Evolutionary conservation across 2,329 filamentous ascomycete species (phyloP).

Genomic region (Trichoderma hamatum): DNA sequence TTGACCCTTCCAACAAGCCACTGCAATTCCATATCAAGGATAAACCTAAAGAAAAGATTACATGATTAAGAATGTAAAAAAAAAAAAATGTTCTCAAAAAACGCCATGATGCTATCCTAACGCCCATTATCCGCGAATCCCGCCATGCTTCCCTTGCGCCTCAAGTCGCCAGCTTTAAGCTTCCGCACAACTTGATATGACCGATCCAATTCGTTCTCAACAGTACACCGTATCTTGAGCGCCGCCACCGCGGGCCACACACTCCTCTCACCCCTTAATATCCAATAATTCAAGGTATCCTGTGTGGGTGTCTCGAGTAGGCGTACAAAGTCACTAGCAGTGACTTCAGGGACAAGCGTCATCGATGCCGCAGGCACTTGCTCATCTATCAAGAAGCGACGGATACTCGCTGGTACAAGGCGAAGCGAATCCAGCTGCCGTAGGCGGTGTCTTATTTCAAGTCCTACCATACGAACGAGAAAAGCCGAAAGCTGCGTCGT

Average conservation of each 20-base stretch:
- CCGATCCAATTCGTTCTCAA: constrained; percentile 85
- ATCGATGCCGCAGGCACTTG: constrained; percentile 76
- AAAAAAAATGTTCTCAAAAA: neutral
- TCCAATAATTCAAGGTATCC: constrained; percentile 81
- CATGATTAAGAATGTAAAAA: neutral
- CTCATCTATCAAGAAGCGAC: constrained; percentile 81
- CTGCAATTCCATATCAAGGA: neutral
- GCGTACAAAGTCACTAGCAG: constrained; percentile 70
- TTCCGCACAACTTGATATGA: constrained; percentile 80
- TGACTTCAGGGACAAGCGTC: constrained; percentile 80
- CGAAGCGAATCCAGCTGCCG: constrained; percentile 79
- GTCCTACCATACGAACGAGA: constrained; percentile 67
- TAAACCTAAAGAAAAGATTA: neutral
- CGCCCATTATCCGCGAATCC: constrained; percentile 33
- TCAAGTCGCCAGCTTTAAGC: constrained; percentile 55
- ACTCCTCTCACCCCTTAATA: constrained; percentile 77
- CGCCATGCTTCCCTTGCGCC: constrained; percentile 50
- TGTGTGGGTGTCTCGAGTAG: constrained; percentile 82
- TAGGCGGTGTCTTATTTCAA: constrained; percentile 80
- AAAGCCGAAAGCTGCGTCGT: constrained; percentile 61
- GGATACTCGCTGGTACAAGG: constrained; percentile 68
- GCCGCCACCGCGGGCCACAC: constrained; percentile 90
- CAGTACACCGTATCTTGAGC: constrained; percentile 76
- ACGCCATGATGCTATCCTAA: neutral
- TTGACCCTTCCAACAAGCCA: neutral